Base-by-base conservation (phyloP, 345 rosid genomes). In the Jatropha curcas region DNA sequence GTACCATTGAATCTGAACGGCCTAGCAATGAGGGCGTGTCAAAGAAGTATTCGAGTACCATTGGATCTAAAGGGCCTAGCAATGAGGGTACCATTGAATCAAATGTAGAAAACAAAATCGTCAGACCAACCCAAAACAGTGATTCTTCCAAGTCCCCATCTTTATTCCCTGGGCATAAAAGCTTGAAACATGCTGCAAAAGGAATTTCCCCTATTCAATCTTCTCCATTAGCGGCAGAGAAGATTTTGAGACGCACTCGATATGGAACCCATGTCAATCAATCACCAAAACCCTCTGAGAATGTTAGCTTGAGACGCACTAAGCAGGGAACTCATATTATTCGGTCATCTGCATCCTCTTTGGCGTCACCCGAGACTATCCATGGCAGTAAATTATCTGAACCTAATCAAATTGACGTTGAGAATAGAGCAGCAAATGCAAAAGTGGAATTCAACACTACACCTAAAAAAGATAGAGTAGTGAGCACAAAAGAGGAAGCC, bases 391-490 rank as follows among this genome's bases (percentile, higher is more conserved):
- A 14, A 19, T 72, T 62, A 51, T 27, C 50, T 35, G 74, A 70
- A 66, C 37, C 48, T 62, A 50, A 67, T 71, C 74, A 79, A 71
- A 71, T 14, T 65, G 78, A 12, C 22, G 34, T 28, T 10, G 60
- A 27, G 43, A 81, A 62, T 11, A 17, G 60, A 71, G 56, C 60
- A 58, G 67, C 41, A 37, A 76, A 60, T 51, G 57, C 67, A 52
- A 75, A 65, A 63, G 28, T n/a, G 2, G 70, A 41, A 65, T 60
- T 45, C 59, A 78, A 71, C 74, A 67, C 37, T 24, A 82, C 68
- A 65, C 74, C 82, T 71, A 76, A 65, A 76, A 81, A 33, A 35
- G 84, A 28, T 24, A 84, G 60, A 65, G 65, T 67, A 52, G 70
- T 50, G 55, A 74, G 48, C 59, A 68, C 67, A 55, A 82, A 76